Evolutionary conservation across 148 eudicot genomes (phyloP).

Genomic region (Polygonum aviculare): DNA sequence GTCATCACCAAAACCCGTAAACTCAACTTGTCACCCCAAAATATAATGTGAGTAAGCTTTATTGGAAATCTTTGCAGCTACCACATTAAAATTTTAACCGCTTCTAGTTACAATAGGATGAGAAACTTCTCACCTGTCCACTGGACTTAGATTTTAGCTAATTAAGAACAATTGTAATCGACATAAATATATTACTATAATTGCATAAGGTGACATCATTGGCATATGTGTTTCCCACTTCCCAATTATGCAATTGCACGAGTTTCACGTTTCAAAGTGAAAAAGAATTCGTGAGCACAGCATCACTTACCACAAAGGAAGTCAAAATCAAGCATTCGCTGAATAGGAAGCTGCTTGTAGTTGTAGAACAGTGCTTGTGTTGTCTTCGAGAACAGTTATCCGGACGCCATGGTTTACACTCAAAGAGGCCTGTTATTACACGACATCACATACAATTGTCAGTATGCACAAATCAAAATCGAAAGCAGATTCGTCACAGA

Average conservation of each 20-base stretch:
- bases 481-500: neutral
- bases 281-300: neutral
- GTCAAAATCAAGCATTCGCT: slow-evolving; percentile 99
- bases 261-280: neutral
- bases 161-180: too few species aligned
- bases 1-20: too few species aligned
- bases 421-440: slow-evolving; percentile 26
- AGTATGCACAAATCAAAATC: neutral
- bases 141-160: too few species aligned
- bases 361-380: slow-evolving; percentile 96
- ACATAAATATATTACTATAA: neutral
- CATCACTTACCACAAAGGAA: slow-evolving; percentile 76
- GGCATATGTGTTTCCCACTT: too few species aligned
- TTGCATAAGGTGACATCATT: neutral
- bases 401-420: slow-evolving; percentile 66
- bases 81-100: too few species aligned
- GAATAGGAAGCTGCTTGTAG: slow-evolving; percentile 89
- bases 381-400: slow-evolving; percentile 85
- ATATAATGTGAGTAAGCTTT: too few species aligned
- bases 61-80: too few species aligned
- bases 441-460: neutral
- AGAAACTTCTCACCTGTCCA: too few species aligned
- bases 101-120: too few species aligned
- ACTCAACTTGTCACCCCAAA: too few species aligned
- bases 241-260: neutral